Evolutionary conservation across 2,329 filamentous ascomycete genomes (phyloP).

Genomic region (Penicillium paneum): DNA sequence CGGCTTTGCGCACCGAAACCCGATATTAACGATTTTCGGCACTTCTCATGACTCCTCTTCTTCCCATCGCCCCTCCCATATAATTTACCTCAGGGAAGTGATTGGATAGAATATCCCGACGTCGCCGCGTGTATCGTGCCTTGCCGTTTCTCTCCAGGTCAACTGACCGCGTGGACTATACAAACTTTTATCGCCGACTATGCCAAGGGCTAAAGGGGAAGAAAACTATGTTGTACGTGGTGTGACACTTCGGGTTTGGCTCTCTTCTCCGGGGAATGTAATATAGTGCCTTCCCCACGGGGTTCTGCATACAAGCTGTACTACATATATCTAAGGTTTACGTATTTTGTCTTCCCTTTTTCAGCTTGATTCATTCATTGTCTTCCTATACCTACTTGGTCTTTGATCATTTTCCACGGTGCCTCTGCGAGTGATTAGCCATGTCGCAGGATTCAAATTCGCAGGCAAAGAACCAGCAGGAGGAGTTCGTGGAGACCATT

Average conservation of each 20-base stretch:
- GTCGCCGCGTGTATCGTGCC: neutral
- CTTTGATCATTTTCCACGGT: neutral
- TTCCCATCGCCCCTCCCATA: neutral
- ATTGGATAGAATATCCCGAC: neutral
- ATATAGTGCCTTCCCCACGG: constrained; percentile 27
- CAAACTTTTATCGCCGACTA: constrained; percentile 1
- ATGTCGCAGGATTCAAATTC: constrained; percentile 13
- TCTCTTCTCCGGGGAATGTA: constrained; percentile 16
- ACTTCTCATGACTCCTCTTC: neutral
- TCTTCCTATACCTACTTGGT: neutral
- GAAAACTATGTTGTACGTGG: neutral
- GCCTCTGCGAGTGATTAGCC: neutral
- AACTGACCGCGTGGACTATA: neutral
- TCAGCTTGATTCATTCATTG: neutral
- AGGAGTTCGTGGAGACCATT: constrained; percentile 31
- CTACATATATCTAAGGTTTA: neutral
- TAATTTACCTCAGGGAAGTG: neutral
- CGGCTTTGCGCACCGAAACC: constrained; percentile 4
- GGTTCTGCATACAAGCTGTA: constrained; percentile 11
- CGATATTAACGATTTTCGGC: neutral
- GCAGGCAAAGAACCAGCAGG: constrained; percentile 16
- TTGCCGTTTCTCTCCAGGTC: neutral
- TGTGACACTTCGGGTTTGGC: constrained; percentile 9
- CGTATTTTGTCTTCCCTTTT: neutral
- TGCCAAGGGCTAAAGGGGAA: neutral